phyloP scores from a whole-genome alignment of 2,329 filamentous ascomycete species.

The Exophiala sp. region DNA sequence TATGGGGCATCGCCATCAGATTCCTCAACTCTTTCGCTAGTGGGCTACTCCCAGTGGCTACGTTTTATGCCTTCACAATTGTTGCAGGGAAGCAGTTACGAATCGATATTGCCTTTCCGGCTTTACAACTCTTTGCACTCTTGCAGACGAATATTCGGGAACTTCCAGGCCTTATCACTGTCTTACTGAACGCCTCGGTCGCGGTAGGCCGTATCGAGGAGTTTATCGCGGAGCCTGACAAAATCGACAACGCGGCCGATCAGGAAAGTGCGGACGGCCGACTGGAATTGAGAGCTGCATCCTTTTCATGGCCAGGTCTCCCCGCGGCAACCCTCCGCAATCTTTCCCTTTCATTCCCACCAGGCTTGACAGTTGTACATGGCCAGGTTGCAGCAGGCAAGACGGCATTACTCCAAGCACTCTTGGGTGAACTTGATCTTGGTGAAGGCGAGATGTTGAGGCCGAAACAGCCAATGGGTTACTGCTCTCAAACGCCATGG shows the following conservation, averaged over 20 bases:
- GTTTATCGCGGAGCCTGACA: constrained; percentile 84
- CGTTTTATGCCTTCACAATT: constrained; percentile 77
- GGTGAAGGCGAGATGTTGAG: constrained; percentile 49
- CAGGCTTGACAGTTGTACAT: constrained; percentile 58
- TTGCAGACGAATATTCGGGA: constrained; percentile 71
- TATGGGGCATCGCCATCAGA: constrained; percentile 61
- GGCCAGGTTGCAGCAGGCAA: constrained; percentile 65
- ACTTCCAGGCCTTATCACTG: constrained; percentile 70
- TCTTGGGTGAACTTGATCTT: constrained; percentile 59
- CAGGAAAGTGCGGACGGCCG: constrained; percentile 28
- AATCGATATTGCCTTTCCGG: constrained; percentile 82
- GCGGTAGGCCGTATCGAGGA: constrained; percentile 76
- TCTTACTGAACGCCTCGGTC: constrained; percentile 76
- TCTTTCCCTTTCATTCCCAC: constrained; percentile 53
- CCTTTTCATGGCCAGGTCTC: constrained; percentile 76
- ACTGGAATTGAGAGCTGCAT: constrained; percentile 58
- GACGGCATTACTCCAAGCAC: constrained; percentile 57
- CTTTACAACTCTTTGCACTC: constrained; percentile 74
- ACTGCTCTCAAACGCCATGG: constrained; percentile 65
- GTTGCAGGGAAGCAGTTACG: constrained; percentile 65
- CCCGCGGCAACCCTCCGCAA: constrained; percentile 53
- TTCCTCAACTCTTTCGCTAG: constrained; percentile 70
- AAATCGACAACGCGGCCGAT: constrained; percentile 53
- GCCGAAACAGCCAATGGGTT: constrained; percentile 55
- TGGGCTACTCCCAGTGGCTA: constrained; percentile 72